Evolutionary conservation across 345 rosid species (phyloP).

Genomic region (Psidium guajava): DNA sequence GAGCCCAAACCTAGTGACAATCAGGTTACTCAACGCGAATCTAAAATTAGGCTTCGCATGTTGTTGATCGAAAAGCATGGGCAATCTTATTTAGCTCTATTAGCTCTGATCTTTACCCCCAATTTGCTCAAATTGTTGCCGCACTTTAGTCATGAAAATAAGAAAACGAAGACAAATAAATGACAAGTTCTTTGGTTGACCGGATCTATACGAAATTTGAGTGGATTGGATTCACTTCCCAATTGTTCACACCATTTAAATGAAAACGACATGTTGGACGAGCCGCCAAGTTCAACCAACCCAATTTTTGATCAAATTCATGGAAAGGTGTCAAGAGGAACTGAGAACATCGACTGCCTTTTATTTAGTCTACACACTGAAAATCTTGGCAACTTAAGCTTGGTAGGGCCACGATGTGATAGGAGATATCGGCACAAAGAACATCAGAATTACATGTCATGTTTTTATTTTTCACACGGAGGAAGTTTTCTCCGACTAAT

Average conservation of each 20-base stretch:
- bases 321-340: not conserved
- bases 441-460: not conserved
- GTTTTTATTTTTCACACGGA: not conserved
- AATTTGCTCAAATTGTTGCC: too few species aligned
- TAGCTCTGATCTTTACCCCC: too few species aligned
- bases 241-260: not conserved
- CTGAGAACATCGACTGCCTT: not conserved
- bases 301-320: not conserved
- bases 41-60: too few species aligned
- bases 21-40: too few species aligned
- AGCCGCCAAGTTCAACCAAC: rapidly evolving
- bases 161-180: not conserved
- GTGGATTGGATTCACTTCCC: not conserved
- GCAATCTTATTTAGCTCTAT: too few species aligned
- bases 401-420: not conserved
- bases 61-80: too few species aligned
- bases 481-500: not conserved
- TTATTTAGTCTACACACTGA: not conserved
- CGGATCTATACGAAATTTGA: too few species aligned
- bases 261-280: not conserved
- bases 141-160: too few species aligned
- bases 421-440: not conserved
- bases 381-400: not conserved
- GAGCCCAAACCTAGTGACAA: too few species aligned
- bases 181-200: not conserved